A percentile compares a stretch with the other conserved stretches of the same genome.
These are phyloP conservation scores for Nannizzia gypsea DNA, from an alignment of 2,329 filamentous ascomycete species.

Conservation along the genomic window DNA sequence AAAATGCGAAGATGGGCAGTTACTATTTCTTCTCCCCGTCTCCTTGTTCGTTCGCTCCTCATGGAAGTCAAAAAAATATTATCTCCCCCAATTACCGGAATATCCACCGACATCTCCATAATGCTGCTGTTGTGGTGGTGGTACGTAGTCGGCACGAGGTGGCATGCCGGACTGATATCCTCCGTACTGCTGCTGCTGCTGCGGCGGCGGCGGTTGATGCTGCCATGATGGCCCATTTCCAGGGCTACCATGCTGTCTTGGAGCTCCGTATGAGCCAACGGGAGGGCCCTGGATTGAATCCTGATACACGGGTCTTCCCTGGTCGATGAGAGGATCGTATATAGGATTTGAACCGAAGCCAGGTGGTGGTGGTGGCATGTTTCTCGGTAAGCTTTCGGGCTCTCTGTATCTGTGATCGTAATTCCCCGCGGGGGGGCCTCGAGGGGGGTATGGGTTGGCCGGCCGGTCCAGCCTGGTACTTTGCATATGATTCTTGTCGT, in stretches of 20 bases:
- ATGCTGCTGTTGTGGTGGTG: conserved; percentile 9
- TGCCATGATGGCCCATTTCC: conserved; percentile 10
- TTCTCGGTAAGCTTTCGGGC: conserved; percentile 7
- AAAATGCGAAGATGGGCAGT: background rate
- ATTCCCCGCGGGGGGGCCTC: conserved; percentile 6
- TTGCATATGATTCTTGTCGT: background rate
- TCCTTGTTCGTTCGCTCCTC: too few species aligned
- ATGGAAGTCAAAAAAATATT: too few species aligned
- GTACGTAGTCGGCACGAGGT: conserved; percentile 3
- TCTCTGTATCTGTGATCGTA: conserved; percentile 8
- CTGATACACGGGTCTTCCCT: conserved; percentile 4
- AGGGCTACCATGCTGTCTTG: conserved; percentile 7
- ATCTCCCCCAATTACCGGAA: conserved; percentile 8
- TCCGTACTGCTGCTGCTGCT: background rate
- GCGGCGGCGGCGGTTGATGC: background rate
- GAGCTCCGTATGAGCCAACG: background rate
- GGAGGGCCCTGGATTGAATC: background rate
- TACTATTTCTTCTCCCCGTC: background rate
- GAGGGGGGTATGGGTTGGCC: conserved; percentile 8
- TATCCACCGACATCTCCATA: conserved; percentile 12
- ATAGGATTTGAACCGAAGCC: background rate
- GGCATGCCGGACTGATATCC: background rate
- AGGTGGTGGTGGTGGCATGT: conserved; percentile 1
- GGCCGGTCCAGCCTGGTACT: background rate
- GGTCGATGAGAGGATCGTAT: conserved; percentile 3